A percentile compares a stretch with the other conserved stretches of the same genome.
These are phyloP conservation scores for Penicillium frequentans DNA, from an alignment of 2,329 filamentous ascomycete species.

Conservation along the genomic window DNA sequence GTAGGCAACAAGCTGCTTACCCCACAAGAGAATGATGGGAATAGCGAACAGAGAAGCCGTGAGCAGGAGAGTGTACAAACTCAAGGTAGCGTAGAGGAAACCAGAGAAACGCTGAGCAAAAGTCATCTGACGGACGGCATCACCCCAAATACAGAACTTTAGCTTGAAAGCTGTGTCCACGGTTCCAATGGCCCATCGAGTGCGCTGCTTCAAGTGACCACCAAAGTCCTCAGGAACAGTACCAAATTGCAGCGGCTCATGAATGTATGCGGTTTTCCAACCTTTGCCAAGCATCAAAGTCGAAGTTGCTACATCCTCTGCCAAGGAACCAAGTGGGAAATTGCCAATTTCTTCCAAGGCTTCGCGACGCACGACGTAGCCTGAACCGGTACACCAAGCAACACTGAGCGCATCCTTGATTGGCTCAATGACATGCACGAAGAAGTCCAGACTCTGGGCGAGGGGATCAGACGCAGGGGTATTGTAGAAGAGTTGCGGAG, in stretches of 20 bases:
- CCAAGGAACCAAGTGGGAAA: slow-evolving; percentile 60
- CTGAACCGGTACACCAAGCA: slow-evolving; percentile 66
- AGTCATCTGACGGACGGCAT: slow-evolving; percentile 54
- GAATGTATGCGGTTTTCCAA: slow-evolving; percentile 62
- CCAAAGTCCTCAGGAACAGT: slow-evolving; percentile 43
- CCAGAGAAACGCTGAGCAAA: slow-evolving; percentile 60
- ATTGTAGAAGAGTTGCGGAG: slow-evolving; percentile 65
- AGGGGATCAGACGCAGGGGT: slow-evolving; percentile 60
- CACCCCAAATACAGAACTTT: slow-evolving; percentile 60
- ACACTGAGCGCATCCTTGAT: slow-evolving; percentile 50
- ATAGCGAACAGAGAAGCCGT: slow-evolving; percentile 59
- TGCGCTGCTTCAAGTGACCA: slow-evolving; percentile 38
- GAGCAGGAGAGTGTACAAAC: slow-evolving; percentile 58
- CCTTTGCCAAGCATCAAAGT: slow-evolving; percentile 60
- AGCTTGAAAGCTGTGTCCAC: slow-evolving; percentile 62
- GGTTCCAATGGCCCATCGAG: slow-evolving; percentile 46
- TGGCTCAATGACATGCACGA: slow-evolving; percentile 55
- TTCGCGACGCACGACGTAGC: slow-evolving; percentile 59
- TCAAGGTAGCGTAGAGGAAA: slow-evolving; percentile 58
- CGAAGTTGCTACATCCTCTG: slow-evolving; percentile 62
- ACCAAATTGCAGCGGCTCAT: slow-evolving; percentile 62
- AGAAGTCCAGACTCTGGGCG: slow-evolving; percentile 58
- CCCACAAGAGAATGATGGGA: slow-evolving; percentile 59
- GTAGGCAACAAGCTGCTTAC: slow-evolving; percentile 59
- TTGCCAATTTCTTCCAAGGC: slow-evolving; percentile 63